phyloP scores from a whole-genome alignment of 768 basidiomycete genomes.

The Hirschioporus abietinus region DNA sequence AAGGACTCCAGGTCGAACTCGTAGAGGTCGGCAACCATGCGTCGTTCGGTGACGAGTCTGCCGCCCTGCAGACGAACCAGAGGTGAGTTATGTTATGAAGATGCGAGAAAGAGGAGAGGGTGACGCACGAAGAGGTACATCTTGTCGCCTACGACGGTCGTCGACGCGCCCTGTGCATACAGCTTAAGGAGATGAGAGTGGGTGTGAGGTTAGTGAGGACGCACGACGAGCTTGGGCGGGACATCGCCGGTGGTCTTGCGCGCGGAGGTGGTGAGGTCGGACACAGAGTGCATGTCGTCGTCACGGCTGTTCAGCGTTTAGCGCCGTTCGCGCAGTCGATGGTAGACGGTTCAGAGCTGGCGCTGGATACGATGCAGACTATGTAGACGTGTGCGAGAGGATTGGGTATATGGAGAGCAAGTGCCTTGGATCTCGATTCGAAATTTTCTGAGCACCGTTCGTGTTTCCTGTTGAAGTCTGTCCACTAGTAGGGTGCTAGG shows the following conservation, averaged over 20 bases:
- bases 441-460: too few relatives aligned
- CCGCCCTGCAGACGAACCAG: slow-evolving; percentile 56
- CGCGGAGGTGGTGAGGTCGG: slow-evolving; percentile 84
- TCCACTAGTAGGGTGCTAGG: too few relatives aligned
- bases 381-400: too few relatives aligned
- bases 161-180: slow-evolving; percentile 72
- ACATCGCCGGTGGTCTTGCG: slow-evolving; percentile 81
- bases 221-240: slow-evolving; percentile 81
- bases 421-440: too few relatives aligned
- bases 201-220: slow-evolving; percentile 25
- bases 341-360: too few relatives aligned
- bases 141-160: slow-evolving; percentile 83
- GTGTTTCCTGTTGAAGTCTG: too few relatives aligned
- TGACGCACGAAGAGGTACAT: slow-evolving; percentile 82
- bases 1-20: slow-evolving; percentile 80
- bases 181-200: not conserved
- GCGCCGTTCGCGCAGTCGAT: too few relatives aligned
- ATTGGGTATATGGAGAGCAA: too few relatives aligned
- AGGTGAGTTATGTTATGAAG: not conserved
- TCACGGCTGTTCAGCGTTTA: slow-evolving; percentile 8
- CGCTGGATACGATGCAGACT: too few relatives aligned
- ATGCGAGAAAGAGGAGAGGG: not conserved
- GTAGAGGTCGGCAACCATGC: slow-evolving; percentile 90
- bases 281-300: slow-evolving; percentile 67
- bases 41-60: slow-evolving; percentile 75